Base-by-base conservation (phyloP, 2,329 filamentous ascomycete species). In the Aspergillus sojae region DNA sequence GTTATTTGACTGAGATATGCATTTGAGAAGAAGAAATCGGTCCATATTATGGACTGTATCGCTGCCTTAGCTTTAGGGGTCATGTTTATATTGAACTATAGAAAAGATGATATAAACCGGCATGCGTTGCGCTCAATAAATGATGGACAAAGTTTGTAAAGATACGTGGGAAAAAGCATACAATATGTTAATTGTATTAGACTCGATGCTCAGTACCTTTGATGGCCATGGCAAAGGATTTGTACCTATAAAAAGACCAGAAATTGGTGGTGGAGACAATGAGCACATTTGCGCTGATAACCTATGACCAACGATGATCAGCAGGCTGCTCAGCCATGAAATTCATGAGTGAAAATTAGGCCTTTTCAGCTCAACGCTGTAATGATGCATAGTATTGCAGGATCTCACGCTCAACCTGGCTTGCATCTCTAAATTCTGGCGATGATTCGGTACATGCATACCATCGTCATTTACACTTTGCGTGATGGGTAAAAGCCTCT, bases 231-330 rank as follows among this genome's bases (percentile, higher is more conserved):
- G 43, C 11, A n/a, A 14, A 1, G 4, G 23, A 23, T 12, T 12
- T 14, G 11, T 46, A 23, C 21, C 21, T 46, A 46, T 41, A 5
- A 23, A 23, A 21, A 6, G 43, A 23, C 43, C 23, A 3, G 39
- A 16, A 10, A 21, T 23, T 46, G 43, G 14, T 45, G 43, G 43
- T 46, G 43, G 43, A 46, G 43, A 46, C 43, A 21, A 5, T 46
- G 43, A 46, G 43, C 43, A 46, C 10, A 46, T 46, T 46, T 46
- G 43, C 43, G 43, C 43, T 46, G 10, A 46, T 46, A 46, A 23
- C 43, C 11, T 1, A 21, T 6, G 4, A 43, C 41, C 41, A 43
- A 21, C 41, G 0, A 11, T 21, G 43, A 46, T 46, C 43, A 46
- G 43, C 43, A 46, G 10, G 21, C 9, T 19, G 21, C 43, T 46